Evolutionary conservation across 345 rosid species (phyloP), one percentile per base, ranked within the genome.

Genomic region (Stellera chamaejasme): DNA sequence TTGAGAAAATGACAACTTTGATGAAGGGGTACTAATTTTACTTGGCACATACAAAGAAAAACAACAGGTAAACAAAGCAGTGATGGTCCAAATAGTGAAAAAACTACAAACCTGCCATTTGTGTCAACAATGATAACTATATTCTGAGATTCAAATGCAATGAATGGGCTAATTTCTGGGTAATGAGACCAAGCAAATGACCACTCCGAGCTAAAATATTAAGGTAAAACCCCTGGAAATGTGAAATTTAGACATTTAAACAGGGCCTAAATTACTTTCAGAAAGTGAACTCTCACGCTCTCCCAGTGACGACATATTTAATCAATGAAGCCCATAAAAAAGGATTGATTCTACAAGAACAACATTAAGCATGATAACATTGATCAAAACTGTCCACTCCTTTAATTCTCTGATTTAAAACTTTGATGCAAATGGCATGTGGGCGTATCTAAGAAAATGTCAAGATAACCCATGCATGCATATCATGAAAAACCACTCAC

Each of bases 141-240:
- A 70, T 85, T 91, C 54, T 82, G 82, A 42, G 84, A 72, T 27
- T 92, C 96, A 83, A 91, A 88, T 60, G 84, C 90, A 71, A 76
- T 76, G 61, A 75, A 91, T 54, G 80, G 87, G 59, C 85, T 72
- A 52, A 62, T 79, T 72, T 82, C 98, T 25, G 85, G 90, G 55
- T 85, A 56, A 64, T 77, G 96, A 69, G 88, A 83, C 87, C 69
- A 88, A 47, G 98, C 95, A 66, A 88, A 85, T 54, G 96, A 91
- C 96, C 98, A 85, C 49, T 91, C 98, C n/a, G 98, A 91, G 79
- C 98, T 91, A 72, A 91, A 91, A 70, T 91, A 91, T 64, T 74
- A 85, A 11, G 98, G 98, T 55, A 91, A 68, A 54, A 91, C 78
- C 61, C 92, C 96, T 91, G 90, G 16, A 72, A 56, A 65, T 19